These are phyloP conservation scores for Ophiosphaerella narmari DNA, from an alignment of 2,329 filamentous ascomycete species.

Conservation along the genomic window DNA sequence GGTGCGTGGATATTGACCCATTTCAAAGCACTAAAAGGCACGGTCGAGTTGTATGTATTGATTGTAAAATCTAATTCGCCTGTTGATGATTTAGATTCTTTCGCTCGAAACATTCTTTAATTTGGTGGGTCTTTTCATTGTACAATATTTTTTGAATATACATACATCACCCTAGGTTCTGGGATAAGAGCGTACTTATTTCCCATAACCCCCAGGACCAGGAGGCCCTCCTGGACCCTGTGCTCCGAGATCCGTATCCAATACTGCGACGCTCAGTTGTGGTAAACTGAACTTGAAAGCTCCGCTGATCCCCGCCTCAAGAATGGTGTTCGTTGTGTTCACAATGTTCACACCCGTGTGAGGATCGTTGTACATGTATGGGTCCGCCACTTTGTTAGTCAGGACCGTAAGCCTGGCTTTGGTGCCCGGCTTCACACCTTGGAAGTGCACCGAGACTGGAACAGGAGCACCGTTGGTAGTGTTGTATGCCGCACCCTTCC, in stretches of 20 bases:
- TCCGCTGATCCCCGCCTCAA: conserved; percentile 49
- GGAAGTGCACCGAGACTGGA: conserved; percentile 33
- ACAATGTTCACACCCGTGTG: conserved; percentile 54
- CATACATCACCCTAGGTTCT: too few relatives aligned
- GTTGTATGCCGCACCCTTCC: conserved; percentile 57
- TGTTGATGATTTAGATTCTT: too few relatives aligned
- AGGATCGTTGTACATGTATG: conserved; percentile 50
- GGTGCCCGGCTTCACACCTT: conserved; percentile 32
- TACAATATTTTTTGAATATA: too few relatives aligned
- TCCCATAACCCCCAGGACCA: neutral
- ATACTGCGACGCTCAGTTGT: conserved; percentile 60
- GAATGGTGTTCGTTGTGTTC: conserved; percentile 17
- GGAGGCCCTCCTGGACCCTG: neutral
- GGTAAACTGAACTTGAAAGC: conserved; percentile 59
- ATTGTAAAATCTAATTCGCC: too few relatives aligned
- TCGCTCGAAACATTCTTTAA: too few relatives aligned
- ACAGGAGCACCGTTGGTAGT: conserved; percentile 42
- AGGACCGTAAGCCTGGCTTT: conserved; percentile 48
- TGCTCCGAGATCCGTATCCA: conserved; percentile 47
- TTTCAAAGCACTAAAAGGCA: too few relatives aligned
- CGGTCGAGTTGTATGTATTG: too few relatives aligned
- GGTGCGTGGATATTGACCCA: too few relatives aligned
- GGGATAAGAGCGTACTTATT: too few relatives aligned
- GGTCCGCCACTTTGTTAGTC: conserved; percentile 47
- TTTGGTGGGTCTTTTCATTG: too few relatives aligned